Percentiles rank a stretch among this genome's conserved stretches.
Evolutionary conservation across 805 yeast species (phyloP).

Genomic region (Candida alai): DNA sequence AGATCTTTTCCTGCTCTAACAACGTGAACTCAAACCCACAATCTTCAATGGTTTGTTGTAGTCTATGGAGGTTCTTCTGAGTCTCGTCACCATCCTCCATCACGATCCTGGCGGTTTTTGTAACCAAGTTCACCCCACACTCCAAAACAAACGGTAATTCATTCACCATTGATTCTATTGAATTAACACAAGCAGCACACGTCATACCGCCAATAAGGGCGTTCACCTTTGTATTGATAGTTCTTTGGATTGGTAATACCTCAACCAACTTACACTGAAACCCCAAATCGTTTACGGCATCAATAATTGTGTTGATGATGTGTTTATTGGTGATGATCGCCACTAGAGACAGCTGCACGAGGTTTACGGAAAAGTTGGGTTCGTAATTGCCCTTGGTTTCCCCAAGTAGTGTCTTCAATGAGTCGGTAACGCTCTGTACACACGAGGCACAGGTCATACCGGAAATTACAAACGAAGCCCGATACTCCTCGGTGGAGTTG

Average conservation of each 20-base stretch:
- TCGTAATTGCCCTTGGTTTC: conserved; percentile 14
- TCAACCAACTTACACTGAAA: conserved; percentile 52
- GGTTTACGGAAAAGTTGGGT: conserved; percentile 46
- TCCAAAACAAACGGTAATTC: conserved; percentile 51
- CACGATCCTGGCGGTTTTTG: conserved; percentile 61
- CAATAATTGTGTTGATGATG: conserved; percentile 29
- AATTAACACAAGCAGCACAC: conserved; percentile 65
- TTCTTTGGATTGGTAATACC: conserved; percentile 52
- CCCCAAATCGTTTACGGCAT: conserved; percentile 28
- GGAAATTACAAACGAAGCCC: conserved; percentile 53
- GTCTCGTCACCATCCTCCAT: conserved; percentile 39
- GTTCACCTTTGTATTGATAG: conserved; percentile 45
- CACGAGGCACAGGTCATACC: conserved; percentile 43
- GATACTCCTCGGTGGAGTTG: conserved; percentile 22
- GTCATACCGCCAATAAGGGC: conserved; percentile 73
- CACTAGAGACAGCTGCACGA: conserved; percentile 49
- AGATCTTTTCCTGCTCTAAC: conserved; percentile 40
- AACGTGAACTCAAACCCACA: conserved; percentile 61
- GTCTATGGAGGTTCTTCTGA: conserved; percentile 25
- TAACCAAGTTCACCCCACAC: conserved; percentile 52
- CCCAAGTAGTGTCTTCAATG: conserved; percentile 20
- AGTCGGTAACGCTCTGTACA: conserved; percentile 25
- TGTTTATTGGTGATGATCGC: conserved; percentile 52
- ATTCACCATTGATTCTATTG: conserved; percentile 46
- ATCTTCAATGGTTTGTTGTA: conserved; percentile 56